Evolutionary conservation across 2,329 filamentous ascomycete species (phyloP).

Genomic region (Aspergillus sclerotialis): DNA sequence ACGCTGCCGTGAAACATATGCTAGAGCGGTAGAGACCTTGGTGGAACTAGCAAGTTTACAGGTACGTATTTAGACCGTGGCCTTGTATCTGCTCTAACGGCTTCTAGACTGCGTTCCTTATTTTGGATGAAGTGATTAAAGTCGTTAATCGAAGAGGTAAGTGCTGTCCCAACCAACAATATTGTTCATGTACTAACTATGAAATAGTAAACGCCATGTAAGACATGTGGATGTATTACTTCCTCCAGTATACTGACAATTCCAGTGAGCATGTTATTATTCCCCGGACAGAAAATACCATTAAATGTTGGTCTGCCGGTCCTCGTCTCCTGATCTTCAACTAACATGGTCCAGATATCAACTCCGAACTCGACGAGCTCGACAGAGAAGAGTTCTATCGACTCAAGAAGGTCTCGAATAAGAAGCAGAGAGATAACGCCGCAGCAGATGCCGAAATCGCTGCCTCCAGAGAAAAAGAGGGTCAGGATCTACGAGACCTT

Average conservation of each 20-base stretch:
- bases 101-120: constrained; percentile 81
- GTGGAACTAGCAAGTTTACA: constrained; percentile 93
- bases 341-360: constrained; percentile 60
- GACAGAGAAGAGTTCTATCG: constrained; percentile 98
- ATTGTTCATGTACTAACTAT: constrained; percentile 15
- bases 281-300: constrained; percentile 97
- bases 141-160: constrained; percentile 90
- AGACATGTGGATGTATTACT: constrained; percentile 27
- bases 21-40: constrained; percentile 87
- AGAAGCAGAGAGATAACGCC: constrained; percentile 72
- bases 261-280: constrained; percentile 65
- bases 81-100: constrained; percentile 7
- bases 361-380: constrained; percentile 93
- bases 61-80: constrained; percentile 31
- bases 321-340: not conserved
- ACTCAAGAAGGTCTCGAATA: constrained; percentile 86
- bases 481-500: constrained; percentile 52
- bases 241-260: constrained; percentile 10
- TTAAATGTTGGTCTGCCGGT: constrained; percentile 64
- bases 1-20: constrained; percentile 90
- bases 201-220: constrained; percentile 81
- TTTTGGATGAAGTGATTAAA: constrained; percentile 97
- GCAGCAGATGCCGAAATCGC: constrained; percentile 68
- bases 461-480: constrained; percentile 34
- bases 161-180: constrained; percentile 13